Conservation (phyloP, 2,329 filamentous ascomycete species). For the Paecilomyces variotii region DNA sequence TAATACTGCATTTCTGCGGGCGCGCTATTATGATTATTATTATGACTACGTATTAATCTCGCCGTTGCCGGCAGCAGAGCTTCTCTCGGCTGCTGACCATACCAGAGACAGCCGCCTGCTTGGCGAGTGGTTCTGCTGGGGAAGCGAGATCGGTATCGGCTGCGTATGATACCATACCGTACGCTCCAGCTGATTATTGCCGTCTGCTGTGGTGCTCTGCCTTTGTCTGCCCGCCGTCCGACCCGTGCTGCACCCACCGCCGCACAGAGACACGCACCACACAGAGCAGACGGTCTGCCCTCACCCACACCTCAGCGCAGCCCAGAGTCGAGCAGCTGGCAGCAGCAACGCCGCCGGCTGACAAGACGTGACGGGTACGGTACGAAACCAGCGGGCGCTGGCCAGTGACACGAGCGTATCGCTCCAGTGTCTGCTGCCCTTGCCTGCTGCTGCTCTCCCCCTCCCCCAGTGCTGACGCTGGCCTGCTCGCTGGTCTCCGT, state of each 20-base stretch:
- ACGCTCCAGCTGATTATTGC: background rate
- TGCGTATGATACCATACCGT: background rate
- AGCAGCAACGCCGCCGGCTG: background rate
- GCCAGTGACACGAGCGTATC: background rate
- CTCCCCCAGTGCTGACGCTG: conserved; percentile 9
- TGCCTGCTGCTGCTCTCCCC: conserved; percentile 9
- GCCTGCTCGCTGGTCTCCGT: background rate
- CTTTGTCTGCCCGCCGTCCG: background rate
- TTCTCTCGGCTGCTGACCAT: background rate
- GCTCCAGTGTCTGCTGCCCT: conserved; percentile 20
- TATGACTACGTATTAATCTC: background rate
- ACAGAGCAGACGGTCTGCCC: background rate
- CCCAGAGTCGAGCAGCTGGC: background rate
- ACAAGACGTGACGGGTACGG: background rate
- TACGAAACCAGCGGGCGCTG: background rate
- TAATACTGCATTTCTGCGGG: background rate
- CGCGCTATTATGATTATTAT: background rate
- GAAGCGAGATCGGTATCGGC: background rate
- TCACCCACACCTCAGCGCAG: background rate
- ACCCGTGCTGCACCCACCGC: background rate
- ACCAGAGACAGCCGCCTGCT: background rate
- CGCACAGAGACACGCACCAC: background rate
- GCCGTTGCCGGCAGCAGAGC: background rate
- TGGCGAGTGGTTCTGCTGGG: background rate
- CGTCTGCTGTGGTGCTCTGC: background rate